Conservation (phyloP, 2,329 filamentous ascomycete genomes). For the Beauveria caledonica region DNA sequence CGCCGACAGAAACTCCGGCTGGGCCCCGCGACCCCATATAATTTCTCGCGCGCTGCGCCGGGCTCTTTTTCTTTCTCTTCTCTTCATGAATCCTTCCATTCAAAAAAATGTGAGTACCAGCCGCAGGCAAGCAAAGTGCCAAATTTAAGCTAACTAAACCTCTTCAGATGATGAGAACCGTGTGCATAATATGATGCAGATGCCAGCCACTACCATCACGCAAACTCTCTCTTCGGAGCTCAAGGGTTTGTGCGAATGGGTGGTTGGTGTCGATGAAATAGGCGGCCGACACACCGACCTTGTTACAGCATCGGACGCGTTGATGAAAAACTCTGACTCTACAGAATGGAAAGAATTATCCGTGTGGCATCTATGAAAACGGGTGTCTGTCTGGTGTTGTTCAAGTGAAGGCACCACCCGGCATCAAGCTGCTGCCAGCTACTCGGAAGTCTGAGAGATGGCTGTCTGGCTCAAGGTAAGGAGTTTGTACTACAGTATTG, state of each 20-base stretch:
- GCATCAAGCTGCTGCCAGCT: background rate
- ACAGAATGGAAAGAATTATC: conserved; percentile 28
- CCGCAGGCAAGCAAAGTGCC: conserved; percentile 14
- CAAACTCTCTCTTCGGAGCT: conserved; percentile 85
- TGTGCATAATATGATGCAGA: conserved; percentile 84
- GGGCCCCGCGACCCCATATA: conserved; percentile 23
- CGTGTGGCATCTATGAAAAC: background rate
- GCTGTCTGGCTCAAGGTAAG: background rate
- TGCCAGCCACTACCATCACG: conserved; percentile 54
- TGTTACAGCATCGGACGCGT: conserved; percentile 97
- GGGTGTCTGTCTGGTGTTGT: background rate
- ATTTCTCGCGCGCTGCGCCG: conserved; percentile 24
- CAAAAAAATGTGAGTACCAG: conserved; percentile 78
- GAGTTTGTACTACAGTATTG: background rate
- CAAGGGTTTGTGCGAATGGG: conserved; percentile 71
- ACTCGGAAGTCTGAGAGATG: background rate
- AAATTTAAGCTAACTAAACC: conserved; percentile 24
- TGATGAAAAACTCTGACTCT: conserved; percentile 91
- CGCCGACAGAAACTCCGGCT: conserved; percentile 22
- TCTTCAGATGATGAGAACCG: conserved; percentile 96
- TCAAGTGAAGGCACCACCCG: conserved; percentile 4
- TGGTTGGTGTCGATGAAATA: conserved; percentile 74
- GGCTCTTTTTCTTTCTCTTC: conserved; percentile 38
- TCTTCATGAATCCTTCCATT: conserved; percentile 94
- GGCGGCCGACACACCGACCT: conserved; percentile 99